phyloP scores from a whole-genome alignment of 805 yeast species.

The Dipodascopsis uninucleata region DNA sequence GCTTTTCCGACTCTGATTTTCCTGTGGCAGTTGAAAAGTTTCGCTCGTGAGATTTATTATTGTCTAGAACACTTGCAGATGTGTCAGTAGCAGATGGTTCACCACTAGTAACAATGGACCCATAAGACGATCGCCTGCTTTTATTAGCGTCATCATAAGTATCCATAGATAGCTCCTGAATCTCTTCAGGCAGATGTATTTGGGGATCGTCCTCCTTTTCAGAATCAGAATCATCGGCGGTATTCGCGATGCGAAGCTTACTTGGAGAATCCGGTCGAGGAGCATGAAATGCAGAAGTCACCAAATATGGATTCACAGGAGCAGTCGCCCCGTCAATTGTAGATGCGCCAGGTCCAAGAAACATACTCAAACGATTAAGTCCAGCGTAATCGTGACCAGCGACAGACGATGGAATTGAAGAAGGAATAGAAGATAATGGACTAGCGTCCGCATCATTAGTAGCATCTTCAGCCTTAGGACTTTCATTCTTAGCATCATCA shows the following conservation, averaged over 20 bases:
- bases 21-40: slow-evolving; percentile 4
- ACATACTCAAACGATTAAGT: slow-evolving; percentile 10
- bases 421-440: too few species aligned
- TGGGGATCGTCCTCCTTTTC: not conserved
- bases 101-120: slow-evolving; percentile 2
- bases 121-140: slow-evolving; percentile 3
- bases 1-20: slow-evolving; percentile 17
- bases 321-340: not conserved
- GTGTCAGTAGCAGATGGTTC: slow-evolving; percentile 1
- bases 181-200: not conserved
- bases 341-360: not conserved
- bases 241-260: not conserved
- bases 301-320: slow-evolving; percentile 1
- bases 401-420: slow-evolving; percentile 20
- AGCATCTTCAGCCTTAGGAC: too few species aligned
- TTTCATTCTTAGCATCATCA: not conserved
- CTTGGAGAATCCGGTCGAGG: slow-evolving; percentile 2
- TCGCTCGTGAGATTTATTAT: slow-evolving; percentile 8
- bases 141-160: not conserved
- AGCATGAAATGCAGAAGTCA: not conserved
- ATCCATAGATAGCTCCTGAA: slow-evolving; percentile 2
- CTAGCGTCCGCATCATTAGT: too few species aligned
- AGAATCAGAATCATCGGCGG: not conserved
- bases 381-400: slow-evolving; percentile 16
- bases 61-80: not conserved